These are phyloP conservation scores for Ajuga chamaepitys DNA, from an alignment of 257 asterid species.

Conservation along the genomic window DNA sequence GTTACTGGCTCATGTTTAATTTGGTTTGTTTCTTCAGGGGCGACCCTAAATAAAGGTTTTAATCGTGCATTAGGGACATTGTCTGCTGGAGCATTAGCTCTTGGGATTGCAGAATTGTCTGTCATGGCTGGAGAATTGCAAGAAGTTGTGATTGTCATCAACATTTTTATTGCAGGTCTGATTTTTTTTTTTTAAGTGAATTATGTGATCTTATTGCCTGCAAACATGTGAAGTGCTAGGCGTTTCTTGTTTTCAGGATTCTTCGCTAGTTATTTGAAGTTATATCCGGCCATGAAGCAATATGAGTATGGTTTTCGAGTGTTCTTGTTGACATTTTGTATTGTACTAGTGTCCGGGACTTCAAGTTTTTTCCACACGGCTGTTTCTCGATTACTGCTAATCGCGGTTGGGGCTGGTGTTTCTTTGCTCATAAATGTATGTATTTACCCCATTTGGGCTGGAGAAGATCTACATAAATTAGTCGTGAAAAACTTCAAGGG, in stretches of 20 bases:
- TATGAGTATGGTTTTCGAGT: conserved; percentile 93
- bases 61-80: conserved; percentile 89
- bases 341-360: conserved; percentile 72
- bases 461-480: conserved; percentile 87
- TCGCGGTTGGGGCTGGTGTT: conserved; percentile 72
- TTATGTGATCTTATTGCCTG: neutral
- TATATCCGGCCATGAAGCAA: conserved; percentile 79
- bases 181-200: neutral
- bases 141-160: conserved; percentile 58
- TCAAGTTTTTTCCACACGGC: conserved; percentile 55
- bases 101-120: conserved; percentile 67
- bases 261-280: conserved; percentile 62
- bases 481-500: conserved; percentile 72
- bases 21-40: conserved; percentile 38
- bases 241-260: conserved; percentile 44
- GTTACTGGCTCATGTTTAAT: no score
- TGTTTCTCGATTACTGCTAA: conserved; percentile 62
- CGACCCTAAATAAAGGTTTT: conserved; percentile 83
- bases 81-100: conserved; percentile 81
- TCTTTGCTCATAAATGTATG: conserved; percentile 63
- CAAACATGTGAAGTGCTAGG: neutral
- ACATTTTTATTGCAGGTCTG: conserved; percentile 71
- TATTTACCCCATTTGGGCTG: conserved; percentile 87
- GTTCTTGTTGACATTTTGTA: conserved; percentile 76
- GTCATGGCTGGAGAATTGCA: conserved; percentile 45